Base-by-base conservation (phyloP, 768 basidiomycete species). In the Kwoniella sp. region DNA sequence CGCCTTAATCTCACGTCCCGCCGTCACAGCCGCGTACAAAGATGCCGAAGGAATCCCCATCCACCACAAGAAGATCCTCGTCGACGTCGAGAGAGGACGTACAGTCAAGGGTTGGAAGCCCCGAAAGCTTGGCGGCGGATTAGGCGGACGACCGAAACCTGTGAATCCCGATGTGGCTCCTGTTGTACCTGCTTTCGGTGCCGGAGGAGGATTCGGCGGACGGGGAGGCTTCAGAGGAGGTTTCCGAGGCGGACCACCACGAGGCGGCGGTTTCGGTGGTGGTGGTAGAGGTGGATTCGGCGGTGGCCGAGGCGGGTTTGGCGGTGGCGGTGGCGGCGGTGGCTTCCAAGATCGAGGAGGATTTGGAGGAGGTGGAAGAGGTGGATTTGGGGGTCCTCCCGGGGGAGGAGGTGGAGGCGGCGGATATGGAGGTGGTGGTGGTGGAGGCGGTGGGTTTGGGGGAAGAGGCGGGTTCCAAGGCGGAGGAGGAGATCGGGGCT, bases 71-170 rank as follows among this genome's bases (percentile, higher is more conserved):
- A 87, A 90, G 73, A 94, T 98, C 70, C 85, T 98, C 37, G 95
- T 99, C 57, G 96, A 99, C 78, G 96, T 99, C 68, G 96, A 99
- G 82, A 89, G 96, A 37, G 96, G 96, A 22, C 87, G 96, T 55
- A 99, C 96, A 12, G 96, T 99, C 28, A 88, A 95, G 65, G 96
- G 94, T 1, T 99, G 96, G 96, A 97, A 96, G 79, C 96, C 96
- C 1, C 89, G 93, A 55, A 88, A 94, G 58, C 84, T 98, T 0
- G 96, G 95, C 22, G 96, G 96, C n/a, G 96, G 96, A 4, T 85
- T 98, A n/a, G 96, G 96, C n/a, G 96, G 96, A 28, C 86, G 95
- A 65, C 93, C 94, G 22, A 98, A 98, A 79, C 80, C 79, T 1
- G 68, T 78, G 23, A 61, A 61, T 38, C 88, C 87, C 3, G 87